These are phyloP conservation scores for Psilocybe cyanescens DNA, from an alignment of 768 basidiomycete species.

Conservation along the genomic window DNA sequence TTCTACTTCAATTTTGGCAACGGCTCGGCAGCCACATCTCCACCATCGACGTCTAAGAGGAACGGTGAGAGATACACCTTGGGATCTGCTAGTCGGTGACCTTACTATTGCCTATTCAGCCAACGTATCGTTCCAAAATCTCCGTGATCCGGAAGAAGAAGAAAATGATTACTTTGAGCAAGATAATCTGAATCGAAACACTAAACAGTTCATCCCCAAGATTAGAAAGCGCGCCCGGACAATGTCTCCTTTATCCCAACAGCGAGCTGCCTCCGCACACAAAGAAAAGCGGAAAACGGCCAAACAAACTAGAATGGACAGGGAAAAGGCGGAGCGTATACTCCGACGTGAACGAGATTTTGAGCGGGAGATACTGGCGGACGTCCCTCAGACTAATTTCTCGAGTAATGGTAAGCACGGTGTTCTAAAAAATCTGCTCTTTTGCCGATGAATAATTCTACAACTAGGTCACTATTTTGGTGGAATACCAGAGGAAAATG, in stretches of 20 bases:
- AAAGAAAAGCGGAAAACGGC: constrained; percentile 43
- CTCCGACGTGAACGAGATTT: constrained; percentile 34
- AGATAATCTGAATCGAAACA: constrained; percentile 35
- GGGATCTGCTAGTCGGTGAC: background rate
- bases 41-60: constrained; percentile 39
- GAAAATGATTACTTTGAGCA: constrained; percentile 32
- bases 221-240: constrained; percentile 56
- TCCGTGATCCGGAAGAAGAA: constrained; percentile 36
- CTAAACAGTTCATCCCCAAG: constrained; percentile 33
- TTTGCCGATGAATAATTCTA: background rate
- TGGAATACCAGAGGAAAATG: constrained; percentile 32
- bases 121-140: constrained; percentile 35
- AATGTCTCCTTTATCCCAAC: constrained; percentile 43
- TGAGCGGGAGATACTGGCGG: constrained; percentile 43
- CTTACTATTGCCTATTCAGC: constrained; percentile 25
- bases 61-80: constrained; percentile 40
- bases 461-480: constrained; percentile 2
- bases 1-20: constrained; percentile 12
- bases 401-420: constrained; percentile 15
- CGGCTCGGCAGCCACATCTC: constrained; percentile 1
- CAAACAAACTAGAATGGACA: constrained; percentile 43
- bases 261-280: constrained; percentile 41
- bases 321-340: constrained; percentile 31
- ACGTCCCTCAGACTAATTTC: constrained; percentile 31
- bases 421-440: background rate